These are phyloP conservation scores for Neofusicoccum kwambonambiense DNA, from an alignment of 2,329 filamentous ascomycete species.

Conservation along the genomic window DNA sequence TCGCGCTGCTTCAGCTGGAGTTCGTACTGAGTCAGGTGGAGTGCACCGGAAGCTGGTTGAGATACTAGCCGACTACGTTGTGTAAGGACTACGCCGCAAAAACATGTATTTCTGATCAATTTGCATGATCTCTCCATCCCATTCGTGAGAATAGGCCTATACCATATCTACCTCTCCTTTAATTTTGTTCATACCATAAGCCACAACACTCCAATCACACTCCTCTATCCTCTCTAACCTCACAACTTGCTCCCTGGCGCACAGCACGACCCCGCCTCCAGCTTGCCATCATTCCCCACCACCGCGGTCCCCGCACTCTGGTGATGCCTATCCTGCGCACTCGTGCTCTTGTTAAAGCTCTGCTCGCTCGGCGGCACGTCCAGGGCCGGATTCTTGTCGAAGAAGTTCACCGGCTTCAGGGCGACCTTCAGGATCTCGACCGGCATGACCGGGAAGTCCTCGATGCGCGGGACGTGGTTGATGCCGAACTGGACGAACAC, in stretches of 20 bases:
- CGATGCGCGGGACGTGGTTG: conserved; percentile 55
- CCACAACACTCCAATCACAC: too few relatives aligned
- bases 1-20: too few relatives aligned
- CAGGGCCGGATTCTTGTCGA: conserved; percentile 57
- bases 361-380: conserved; percentile 57
- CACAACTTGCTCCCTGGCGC: conserved; percentile 11
- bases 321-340: conserved; percentile 31
- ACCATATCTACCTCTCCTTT: too few relatives aligned
- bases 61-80: too few relatives aligned
- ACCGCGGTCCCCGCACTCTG: conserved; percentile 24
- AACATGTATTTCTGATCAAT: too few relatives aligned
- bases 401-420: conserved; percentile 60
- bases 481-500: conserved; percentile 59
- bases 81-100: too few relatives aligned
- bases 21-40: too few relatives aligned
- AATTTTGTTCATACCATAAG: too few relatives aligned
- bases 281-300: not conserved
- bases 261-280: conserved; percentile 6
- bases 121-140: too few relatives aligned
- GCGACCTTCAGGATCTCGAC: conserved; percentile 58
- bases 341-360: conserved; percentile 44
- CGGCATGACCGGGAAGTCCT: conserved; percentile 62
- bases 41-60: too few relatives aligned
- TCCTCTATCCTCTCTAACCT: not conserved
- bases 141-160: too few relatives aligned